phyloP scores from a whole-genome alignment of 2,329 filamentous ascomycete species.

The Hypomyces perniciosus region DNA sequence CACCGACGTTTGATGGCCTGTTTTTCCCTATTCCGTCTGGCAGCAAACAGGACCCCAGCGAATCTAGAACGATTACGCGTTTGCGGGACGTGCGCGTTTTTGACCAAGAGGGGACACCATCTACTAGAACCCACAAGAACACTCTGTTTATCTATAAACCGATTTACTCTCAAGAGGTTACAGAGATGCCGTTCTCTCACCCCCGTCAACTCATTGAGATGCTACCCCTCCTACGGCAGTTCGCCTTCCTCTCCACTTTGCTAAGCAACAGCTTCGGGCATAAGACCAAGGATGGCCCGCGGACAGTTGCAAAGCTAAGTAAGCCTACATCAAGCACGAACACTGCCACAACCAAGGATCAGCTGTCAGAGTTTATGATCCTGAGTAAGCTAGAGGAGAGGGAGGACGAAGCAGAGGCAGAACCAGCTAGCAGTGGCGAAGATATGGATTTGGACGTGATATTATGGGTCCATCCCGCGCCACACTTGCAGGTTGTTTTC shows the following conservation, averaged over 20 bases:
- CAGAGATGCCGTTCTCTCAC: conserved; percentile 68
- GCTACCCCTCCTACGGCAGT: conserved; percentile 70
- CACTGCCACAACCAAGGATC: conserved; percentile 25
- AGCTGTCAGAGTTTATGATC: conserved; percentile 28
- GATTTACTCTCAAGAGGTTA: conserved; percentile 62
- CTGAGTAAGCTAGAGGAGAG: neutral
- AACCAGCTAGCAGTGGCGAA: neutral
- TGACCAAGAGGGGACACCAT: conserved; percentile 23
- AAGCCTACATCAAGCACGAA: conserved; percentile 8
- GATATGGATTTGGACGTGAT: conserved; percentile 45
- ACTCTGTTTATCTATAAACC: conserved; percentile 65
- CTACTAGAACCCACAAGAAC: conserved; percentile 44
- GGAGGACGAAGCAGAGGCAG: neutral
- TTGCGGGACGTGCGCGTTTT: conserved; percentile 42
- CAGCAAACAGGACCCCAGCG: conserved; percentile 48
- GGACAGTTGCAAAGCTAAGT: conserved; percentile 1
- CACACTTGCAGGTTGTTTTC: conserved; percentile 48
- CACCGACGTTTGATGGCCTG: conserved; percentile 51
- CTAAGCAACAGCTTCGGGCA: conserved; percentile 55
- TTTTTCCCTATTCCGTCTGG: conserved; percentile 49
- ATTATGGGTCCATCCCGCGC: conserved; percentile 44
- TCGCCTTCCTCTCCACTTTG: conserved; percentile 61
- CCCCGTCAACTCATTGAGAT: conserved; percentile 69
- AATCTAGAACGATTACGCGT: conserved; percentile 49
- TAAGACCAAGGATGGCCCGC: conserved; percentile 19